Evolutionary conservation across 1,139 yeast species (phyloP).

Genomic region (Yamadazyma sp.): DNA sequence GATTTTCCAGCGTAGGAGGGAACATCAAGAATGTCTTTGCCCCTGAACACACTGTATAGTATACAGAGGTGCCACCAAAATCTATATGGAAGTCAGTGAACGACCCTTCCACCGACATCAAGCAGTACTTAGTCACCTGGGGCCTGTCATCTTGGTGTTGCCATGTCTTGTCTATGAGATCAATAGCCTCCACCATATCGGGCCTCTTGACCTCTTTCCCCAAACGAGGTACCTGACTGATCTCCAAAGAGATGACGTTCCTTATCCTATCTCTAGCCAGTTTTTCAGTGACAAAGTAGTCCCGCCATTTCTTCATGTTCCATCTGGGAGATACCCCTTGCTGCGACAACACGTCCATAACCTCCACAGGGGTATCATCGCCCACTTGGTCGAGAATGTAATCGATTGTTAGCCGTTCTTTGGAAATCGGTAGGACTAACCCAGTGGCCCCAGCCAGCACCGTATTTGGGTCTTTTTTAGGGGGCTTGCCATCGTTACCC

Average conservation of each 20-base stretch:
- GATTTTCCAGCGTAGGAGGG: slow-evolving; percentile 70
- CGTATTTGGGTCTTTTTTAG: too few species aligned
- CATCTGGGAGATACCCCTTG: slow-evolving; percentile 62
- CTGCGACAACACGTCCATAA: slow-evolving; percentile 88
- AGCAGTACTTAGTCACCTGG: slow-evolving; percentile 77
- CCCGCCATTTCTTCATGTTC: slow-evolving; percentile 73
- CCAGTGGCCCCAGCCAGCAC: too few species aligned
- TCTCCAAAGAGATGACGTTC: slow-evolving; percentile 81
- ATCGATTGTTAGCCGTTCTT: slow-evolving; percentile 49
- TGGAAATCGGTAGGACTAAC: slow-evolving; percentile 29
- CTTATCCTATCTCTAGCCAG: slow-evolving; percentile 61
- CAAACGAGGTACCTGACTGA: slow-evolving; percentile 55
- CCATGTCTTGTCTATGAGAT: slow-evolving; percentile 74
- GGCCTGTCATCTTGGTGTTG: slow-evolving; percentile 41
- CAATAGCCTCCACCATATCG: slow-evolving; percentile 60
- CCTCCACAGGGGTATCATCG: slow-evolving; percentile 65
- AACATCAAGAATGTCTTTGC: slow-evolving; percentile 70
- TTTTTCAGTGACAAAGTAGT: slow-evolving; percentile 56
- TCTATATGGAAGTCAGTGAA: slow-evolving; percentile 91
- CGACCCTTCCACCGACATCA: slow-evolving; percentile 81
- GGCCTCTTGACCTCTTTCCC: slow-evolving; percentile 63
- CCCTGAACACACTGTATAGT: slow-evolving; percentile 78
- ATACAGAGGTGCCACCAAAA: slow-evolving; percentile 91
- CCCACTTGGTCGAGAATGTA: slow-evolving; percentile 65
- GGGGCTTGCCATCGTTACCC: too few species aligned